A percentile compares a stretch with the other conserved stretches of the same genome.
Conservation (phyloP, 139 green algal species). For the Desmodesmus armatus region DNA sequence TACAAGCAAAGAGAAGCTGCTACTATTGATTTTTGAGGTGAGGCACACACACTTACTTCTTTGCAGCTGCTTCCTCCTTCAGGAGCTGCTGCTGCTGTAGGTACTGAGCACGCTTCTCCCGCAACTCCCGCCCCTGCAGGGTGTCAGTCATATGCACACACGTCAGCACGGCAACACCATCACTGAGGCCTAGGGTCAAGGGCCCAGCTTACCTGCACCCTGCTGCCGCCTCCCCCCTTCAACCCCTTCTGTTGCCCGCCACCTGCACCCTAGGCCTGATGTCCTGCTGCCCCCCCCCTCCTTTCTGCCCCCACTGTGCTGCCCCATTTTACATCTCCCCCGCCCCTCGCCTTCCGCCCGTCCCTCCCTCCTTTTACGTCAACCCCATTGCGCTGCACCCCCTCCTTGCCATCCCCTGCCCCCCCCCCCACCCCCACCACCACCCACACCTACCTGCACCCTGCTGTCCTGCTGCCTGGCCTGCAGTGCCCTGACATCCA, state of each 20-base stretch:
- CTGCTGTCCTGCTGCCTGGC: slow-evolving; percentile 37
- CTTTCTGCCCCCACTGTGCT: too few species aligned
- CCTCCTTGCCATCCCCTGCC: background rate
- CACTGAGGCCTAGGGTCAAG: too few species aligned
- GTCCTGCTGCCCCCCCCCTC: too few species aligned
- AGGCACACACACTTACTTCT: slow-evolving; percentile 31
- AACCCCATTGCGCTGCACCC: background rate
- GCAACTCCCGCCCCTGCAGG: slow-evolving; percentile 52
- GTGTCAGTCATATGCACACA: background rate
- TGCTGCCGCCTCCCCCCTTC: too few species aligned
- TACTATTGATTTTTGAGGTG: background rate
- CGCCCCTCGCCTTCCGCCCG: too few species aligned
- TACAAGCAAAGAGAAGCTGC: too few species aligned
- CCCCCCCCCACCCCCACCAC: too few species aligned
- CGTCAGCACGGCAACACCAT: too few species aligned
- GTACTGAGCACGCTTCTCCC: slow-evolving; percentile 46
- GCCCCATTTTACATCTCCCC: too few species aligned
- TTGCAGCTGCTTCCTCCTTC: slow-evolving; percentile 55
- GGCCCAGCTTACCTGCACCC: background rate
- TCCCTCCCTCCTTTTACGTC: too few species aligned
- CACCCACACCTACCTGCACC: slow-evolving; percentile 16
- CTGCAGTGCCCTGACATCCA: slow-evolving; percentile 58
- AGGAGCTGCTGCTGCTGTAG: slow-evolving; percentile 51
- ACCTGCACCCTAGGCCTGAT: too few species aligned
- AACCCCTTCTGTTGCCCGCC: too few species aligned